Evolutionary conservation across 371 early-diverging fungal species (phyloP).

Genomic region (Saksenaea vasiformis): DNA sequence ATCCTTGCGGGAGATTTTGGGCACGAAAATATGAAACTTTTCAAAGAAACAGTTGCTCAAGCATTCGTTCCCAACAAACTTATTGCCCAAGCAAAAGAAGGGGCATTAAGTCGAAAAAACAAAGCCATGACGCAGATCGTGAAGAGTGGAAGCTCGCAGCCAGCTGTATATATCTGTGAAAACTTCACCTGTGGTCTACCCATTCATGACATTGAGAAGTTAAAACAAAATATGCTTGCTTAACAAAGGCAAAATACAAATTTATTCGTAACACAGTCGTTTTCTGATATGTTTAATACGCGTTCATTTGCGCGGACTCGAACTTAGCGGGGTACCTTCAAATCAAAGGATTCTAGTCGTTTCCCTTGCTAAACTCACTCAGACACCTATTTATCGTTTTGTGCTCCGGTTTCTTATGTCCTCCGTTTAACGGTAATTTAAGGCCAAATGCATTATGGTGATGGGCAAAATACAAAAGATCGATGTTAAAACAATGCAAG

Average conservation of each 20-base stretch:
- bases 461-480: no score
- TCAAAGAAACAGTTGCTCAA: slow-evolving; percentile 24
- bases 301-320: no score
- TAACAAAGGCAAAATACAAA: not conserved
- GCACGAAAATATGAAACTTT: slow-evolving; percentile 22
- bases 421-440: no score
- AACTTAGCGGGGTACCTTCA: no score
- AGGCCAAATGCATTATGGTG: no score
- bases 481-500: no score
- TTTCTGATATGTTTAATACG: no score
- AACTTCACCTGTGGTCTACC: slow-evolving; percentile 54
- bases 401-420: no score
- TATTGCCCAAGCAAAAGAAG: slow-evolving; percentile 25
- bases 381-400: no score
- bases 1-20: slow-evolving; percentile 31
- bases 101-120: slow-evolving; percentile 27
- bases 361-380: no score
- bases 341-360: no score
- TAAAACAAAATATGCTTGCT: not conserved
- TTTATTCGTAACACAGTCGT: no score
- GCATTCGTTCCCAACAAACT: slow-evolving; percentile 47
- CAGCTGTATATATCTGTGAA: slow-evolving; percentile 45
- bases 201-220: slow-evolving; percentile 11
- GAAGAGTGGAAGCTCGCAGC: slow-evolving; percentile 2
- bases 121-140: slow-evolving; percentile 22